These are phyloP conservation scores for Diaporthe citri DNA, from an alignment of 2,329 filamentous ascomycete genomes.

Conservation along the genomic window DNA sequence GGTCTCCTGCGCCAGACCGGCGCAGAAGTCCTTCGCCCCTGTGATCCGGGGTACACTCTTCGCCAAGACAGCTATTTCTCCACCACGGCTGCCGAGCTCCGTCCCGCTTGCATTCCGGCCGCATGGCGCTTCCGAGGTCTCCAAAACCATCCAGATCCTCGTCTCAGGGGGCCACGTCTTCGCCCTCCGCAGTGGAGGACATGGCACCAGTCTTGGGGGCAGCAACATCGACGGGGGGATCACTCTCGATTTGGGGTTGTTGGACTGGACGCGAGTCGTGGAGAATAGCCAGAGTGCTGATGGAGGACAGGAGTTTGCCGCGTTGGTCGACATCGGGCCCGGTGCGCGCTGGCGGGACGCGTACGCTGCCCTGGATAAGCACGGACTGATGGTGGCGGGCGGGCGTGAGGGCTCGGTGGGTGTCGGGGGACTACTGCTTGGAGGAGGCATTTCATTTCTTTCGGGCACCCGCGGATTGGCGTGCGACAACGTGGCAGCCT, in stretches of 20 bases:
- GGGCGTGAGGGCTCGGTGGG: not conserved
- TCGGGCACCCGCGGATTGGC: not conserved
- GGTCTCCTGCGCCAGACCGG: no score
- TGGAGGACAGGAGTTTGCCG: not conserved
- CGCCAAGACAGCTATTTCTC: no score
- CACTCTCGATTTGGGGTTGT: not conserved
- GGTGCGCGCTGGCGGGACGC: not conserved
- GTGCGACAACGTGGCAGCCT: not conserved
- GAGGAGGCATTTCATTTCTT: not conserved
- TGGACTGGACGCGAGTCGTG: not conserved
- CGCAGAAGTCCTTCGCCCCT: no score
- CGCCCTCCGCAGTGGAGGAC: not conserved
- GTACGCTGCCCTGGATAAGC: not conserved
- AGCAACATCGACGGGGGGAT: not conserved
- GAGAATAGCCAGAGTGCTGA: not conserved
- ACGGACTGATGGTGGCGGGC: not conserved
- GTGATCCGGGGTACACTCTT: no score
- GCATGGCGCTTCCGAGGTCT: not conserved
- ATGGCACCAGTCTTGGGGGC: not conserved
- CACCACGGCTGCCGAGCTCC: no score
- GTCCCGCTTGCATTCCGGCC: no score
- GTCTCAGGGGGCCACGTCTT: not conserved
- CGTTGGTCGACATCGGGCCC: not conserved
- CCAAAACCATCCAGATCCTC: not conserved
- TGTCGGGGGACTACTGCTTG: not conserved